phyloP scores from a whole-genome alignment of 2,329 filamentous ascomycete genomes.

The Diaporthe aspalathi region DNA sequence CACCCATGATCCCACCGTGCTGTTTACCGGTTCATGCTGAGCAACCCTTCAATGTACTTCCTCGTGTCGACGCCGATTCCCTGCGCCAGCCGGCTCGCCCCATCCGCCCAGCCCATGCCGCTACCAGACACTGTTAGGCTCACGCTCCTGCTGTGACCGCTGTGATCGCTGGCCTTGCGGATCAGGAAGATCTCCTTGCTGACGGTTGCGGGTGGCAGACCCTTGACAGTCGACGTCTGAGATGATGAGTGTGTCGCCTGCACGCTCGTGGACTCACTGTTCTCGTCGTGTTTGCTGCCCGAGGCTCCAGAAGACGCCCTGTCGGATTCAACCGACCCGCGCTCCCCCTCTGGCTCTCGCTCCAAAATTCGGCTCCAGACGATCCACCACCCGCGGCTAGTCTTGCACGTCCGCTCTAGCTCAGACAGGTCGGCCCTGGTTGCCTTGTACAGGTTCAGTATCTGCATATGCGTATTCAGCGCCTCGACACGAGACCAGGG shows the following conservation, averaged over 20 bases:
- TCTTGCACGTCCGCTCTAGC: slow-evolving; percentile 73
- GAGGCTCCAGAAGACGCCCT: slow-evolving; percentile 31
- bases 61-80: slow-evolving; percentile 83
- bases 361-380: slow-evolving; percentile 71
- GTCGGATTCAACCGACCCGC: neutral
- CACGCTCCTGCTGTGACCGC: slow-evolving; percentile 49
- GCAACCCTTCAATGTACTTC: slow-evolving; percentile 77
- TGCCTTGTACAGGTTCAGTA: slow-evolving; percentile 66
- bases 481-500: slow-evolving; percentile 72
- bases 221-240: slow-evolving; percentile 22
- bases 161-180: slow-evolving; percentile 69
- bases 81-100: slow-evolving; percentile 71
- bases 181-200: slow-evolving; percentile 72
- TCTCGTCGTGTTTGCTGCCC: slow-evolving; percentile 4
- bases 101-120: slow-evolving; percentile 61
- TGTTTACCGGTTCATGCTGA: slow-evolving; percentile 67
- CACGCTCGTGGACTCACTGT: slow-evolving; percentile 36
- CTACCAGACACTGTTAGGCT: slow-evolving; percentile 51
- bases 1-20: neutral
- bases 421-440: slow-evolving; percentile 58
- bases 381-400: slow-evolving; percentile 76
- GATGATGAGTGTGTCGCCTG: slow-evolving; percentile 29
- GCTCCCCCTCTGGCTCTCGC: slow-evolving; percentile 41
- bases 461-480: slow-evolving; percentile 72
- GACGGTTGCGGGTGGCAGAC: slow-evolving; percentile 40